Conservation (phyloP, 805 yeast species). For the Candida oleophila region DNA sequence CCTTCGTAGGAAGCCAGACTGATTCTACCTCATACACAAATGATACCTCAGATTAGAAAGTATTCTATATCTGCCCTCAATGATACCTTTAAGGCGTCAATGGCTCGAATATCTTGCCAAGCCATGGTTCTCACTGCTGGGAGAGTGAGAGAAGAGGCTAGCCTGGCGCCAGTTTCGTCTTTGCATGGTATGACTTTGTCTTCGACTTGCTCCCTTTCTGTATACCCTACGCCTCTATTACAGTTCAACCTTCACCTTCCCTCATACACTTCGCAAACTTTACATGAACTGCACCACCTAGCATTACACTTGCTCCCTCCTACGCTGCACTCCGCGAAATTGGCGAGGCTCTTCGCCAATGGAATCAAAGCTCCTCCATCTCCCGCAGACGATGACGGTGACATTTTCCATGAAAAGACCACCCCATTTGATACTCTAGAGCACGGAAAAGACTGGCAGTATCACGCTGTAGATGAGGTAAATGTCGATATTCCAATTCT, state of each 20-base stretch:
- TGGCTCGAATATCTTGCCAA: slow-evolving; percentile 39
- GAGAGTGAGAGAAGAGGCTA: background rate
- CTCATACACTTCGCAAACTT: slow-evolving; percentile 68
- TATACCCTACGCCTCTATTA: slow-evolving; percentile 72
- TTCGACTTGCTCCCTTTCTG: slow-evolving; percentile 79
- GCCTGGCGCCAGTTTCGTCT: background rate
- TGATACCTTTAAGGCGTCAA: slow-evolving; percentile 27
- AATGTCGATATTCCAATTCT: slow-evolving; percentile 52
- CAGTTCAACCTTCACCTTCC: slow-evolving; percentile 89
- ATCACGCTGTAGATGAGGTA: slow-evolving; percentile 11
- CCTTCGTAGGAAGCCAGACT: too few relatives aligned
- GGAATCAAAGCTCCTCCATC: slow-evolving; percentile 49
- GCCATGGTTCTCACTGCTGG: slow-evolving; percentile 46
- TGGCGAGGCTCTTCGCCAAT: slow-evolving; percentile 65
- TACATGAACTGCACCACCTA: slow-evolving; percentile 57
- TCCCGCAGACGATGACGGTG: slow-evolving; percentile 36
- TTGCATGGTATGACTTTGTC: slow-evolving; percentile 81
- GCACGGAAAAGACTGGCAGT: slow-evolving; percentile 31
- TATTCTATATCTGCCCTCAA: slow-evolving; percentile 1
- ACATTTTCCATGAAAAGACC: slow-evolving; percentile 42
- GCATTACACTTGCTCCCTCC: slow-evolving; percentile 81
- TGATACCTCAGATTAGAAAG: background rate
- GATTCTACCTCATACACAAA: background rate
- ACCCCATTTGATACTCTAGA: slow-evolving; percentile 52
- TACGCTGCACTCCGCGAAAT: slow-evolving; percentile 45